A percentile compares a stretch with the other conserved stretches of the same genome.
Conservation (phyloP, 208 protist genomes). For the Acanthamoeba sp. region DNA sequence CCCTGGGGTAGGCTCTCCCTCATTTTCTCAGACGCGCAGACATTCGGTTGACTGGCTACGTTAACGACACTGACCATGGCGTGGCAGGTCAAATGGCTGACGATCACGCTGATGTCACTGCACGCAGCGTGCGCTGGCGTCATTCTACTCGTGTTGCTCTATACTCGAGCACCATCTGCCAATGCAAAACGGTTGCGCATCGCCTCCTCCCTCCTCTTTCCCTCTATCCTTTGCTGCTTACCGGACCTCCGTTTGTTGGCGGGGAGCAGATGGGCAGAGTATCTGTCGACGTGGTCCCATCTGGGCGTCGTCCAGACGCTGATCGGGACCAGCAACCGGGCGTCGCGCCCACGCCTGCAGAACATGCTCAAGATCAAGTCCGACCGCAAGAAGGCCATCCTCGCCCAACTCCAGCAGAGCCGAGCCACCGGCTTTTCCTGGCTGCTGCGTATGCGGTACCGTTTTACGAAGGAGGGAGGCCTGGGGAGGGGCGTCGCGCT, state of each 20-base stretch:
- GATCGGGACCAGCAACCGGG: not conserved
- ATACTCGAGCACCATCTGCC: not conserved
- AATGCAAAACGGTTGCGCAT: slow-evolving; percentile 42
- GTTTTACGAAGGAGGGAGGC: no score
- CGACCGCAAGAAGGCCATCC: slow-evolving; percentile 60
- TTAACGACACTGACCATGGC: not conserved
- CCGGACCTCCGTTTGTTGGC: not conserved
- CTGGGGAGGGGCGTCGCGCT: no score
- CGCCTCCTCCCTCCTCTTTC: not conserved
- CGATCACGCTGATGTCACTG: not conserved
- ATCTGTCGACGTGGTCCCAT: slow-evolving; percentile 60
- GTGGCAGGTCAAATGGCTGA: slow-evolving; percentile 4
- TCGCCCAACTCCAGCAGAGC: slow-evolving; percentile 40
- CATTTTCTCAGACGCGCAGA: not conserved
- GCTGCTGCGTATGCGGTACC: slow-evolving; percentile 8
- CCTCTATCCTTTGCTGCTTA: not conserved
- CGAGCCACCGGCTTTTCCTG: slow-evolving; percentile 19
- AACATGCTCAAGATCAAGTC: slow-evolving; percentile 69
- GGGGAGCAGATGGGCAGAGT: slow-evolving; percentile 31
- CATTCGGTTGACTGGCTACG: not conserved
- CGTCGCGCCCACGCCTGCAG: not conserved
- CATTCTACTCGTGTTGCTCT: slow-evolving; percentile 29
- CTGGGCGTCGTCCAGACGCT: not conserved
- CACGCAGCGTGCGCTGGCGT: not conserved
- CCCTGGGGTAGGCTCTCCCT: not conserved